Base-by-base conservation (phyloP, 2,329 filamentous ascomycete species). In the Fusarium brachygibbosum region DNA sequence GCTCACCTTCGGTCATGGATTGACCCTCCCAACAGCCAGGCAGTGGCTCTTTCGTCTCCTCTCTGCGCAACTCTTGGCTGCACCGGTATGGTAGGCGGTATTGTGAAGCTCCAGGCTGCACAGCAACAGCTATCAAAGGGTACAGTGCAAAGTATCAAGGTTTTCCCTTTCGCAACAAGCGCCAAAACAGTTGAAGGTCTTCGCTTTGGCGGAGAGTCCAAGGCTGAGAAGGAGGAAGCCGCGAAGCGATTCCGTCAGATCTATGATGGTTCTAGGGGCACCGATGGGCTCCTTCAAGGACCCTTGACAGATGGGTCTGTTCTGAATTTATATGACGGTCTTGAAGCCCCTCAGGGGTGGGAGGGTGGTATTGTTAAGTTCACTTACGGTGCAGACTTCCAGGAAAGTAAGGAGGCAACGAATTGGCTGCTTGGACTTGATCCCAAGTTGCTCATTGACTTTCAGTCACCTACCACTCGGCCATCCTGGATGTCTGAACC, bases 271-370 rank as follows among this genome's bases (percentile, higher is more conserved):
- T 77, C 83, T 31, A 86, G 83, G 37, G 82, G 78, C 12, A 76
- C 82, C 0, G 86, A 87, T 23, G 89, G 91, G 2, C 78, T 98
- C 19, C 82, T 98, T 2, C 88, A 92, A 57, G 96, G 96, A 0
- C 94, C 96, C 7, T 78, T 99, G 51, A 98, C 94, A 0, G 93
- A 99, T 78, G 94, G 95, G 3, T 91, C 95, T 81, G 80, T 98
- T 16, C 80, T 99, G 21, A 89, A 83, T 1, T 73, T 84, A 35
- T 85, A 85, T 56, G 83, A 85, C 61, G 88, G 82, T 23, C 81
- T 86, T n/a, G 85, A 81, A 70, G 82, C 78, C 52, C 85, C 82
- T 6, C 83, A 86, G 41, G 86, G 87, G 16, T 98, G 95, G 89
- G 89, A 94, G 67, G 96, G 96, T 3, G 95, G 93, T 2, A 87